Evolutionary conservation across 148 eudicot species (phyloP).

Genomic region (Persicaria maculosa): DNA sequence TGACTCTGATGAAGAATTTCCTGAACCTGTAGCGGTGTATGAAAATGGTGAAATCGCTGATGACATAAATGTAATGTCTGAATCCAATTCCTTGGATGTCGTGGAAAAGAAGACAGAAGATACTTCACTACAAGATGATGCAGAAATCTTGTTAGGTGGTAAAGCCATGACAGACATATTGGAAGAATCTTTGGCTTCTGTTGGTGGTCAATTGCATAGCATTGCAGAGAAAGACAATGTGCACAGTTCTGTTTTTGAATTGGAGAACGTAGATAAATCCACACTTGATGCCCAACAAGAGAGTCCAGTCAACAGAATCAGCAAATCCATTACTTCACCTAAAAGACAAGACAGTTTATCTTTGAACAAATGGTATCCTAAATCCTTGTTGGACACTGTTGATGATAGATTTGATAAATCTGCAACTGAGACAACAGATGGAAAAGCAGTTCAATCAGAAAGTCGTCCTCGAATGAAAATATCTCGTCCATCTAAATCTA

Average conservation of each 20-base stretch:
- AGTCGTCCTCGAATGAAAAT: constrained; percentile 33
- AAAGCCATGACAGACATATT: constrained; percentile 13
- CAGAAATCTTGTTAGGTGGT: constrained; percentile 12
- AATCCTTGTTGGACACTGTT: constrained; percentile 23
- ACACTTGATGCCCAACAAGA: constrained; percentile 21
- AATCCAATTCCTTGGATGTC: constrained; percentile 24
- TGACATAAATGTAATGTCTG: constrained; percentile 22
- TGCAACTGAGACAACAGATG: constrained; percentile 19
- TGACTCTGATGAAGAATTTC: constrained; percentile 91
- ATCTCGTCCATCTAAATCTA: constrained; percentile 37
- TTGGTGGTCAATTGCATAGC: neutral
- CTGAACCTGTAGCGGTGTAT: constrained; percentile 61
- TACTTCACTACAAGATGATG: constrained; percentile 13
- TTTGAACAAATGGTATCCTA: constrained; percentile 2
- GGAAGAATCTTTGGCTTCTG: neutral
- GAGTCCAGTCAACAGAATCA: constrained; percentile 12
- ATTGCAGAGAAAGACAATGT: constrained; percentile 18
- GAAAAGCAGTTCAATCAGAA: neutral
- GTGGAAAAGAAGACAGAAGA: constrained; percentile 18
- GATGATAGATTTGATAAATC: constrained; percentile 30
- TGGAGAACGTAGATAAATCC: constrained; percentile 22
- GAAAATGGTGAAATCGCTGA: constrained; percentile 47
- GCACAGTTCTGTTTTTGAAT: constrained; percentile 17
- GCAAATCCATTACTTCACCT: constrained; percentile 18
- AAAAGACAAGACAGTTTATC: constrained; percentile 24